phyloP scores from a whole-genome alignment of 768 basidiomycete species.

The Tricholoma furcatifolium region DNA sequence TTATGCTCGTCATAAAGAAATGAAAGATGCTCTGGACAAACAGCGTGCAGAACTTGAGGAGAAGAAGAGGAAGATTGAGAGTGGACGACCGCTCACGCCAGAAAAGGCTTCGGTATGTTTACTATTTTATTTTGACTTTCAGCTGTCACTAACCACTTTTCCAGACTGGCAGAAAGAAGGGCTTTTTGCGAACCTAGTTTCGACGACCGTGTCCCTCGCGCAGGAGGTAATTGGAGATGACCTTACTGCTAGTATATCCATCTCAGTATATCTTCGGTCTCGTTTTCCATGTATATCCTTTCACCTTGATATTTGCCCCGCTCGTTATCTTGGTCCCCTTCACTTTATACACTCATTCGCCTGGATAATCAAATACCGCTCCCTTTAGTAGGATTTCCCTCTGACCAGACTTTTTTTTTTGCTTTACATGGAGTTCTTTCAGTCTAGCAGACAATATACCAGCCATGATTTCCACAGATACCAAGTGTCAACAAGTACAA shows the following conservation, averaged over 20 bases:
- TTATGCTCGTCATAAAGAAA: constrained; percentile 97
- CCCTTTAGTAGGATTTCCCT: constrained; percentile 46
- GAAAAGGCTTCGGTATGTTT: constrained; percentile 82
- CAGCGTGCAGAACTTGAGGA: constrained; percentile 95
- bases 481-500: constrained; percentile 37
- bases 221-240: constrained; percentile 27
- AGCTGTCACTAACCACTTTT: constrained; percentile 16
- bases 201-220: constrained; percentile 19
- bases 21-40: constrained; percentile 99
- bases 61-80: constrained; percentile 96
- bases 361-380: constrained; percentile 53
- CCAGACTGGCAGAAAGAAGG: constrained; percentile 68
- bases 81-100: constrained; percentile 91
- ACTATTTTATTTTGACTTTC: constrained; percentile 3
- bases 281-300: constrained; percentile 40
- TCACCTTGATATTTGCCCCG: constrained; percentile 34
- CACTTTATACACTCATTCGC: constrained; percentile 60
- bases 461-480: constrained; percentile 23
- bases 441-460: constrained; percentile 42
- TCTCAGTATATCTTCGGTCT: constrained; percentile 22
- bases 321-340: constrained; percentile 46
- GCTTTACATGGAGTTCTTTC: constrained; percentile 42
- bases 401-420: constrained; percentile 36
- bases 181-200: constrained; percentile 67
- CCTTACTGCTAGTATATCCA: constrained; percentile 28